A percentile compares a stretch with the other conserved stretches of the same genome.
Conservation (phyloP, 495 filamentous ascomycete species). For the Aspergillus incahuasiensis region DNA sequence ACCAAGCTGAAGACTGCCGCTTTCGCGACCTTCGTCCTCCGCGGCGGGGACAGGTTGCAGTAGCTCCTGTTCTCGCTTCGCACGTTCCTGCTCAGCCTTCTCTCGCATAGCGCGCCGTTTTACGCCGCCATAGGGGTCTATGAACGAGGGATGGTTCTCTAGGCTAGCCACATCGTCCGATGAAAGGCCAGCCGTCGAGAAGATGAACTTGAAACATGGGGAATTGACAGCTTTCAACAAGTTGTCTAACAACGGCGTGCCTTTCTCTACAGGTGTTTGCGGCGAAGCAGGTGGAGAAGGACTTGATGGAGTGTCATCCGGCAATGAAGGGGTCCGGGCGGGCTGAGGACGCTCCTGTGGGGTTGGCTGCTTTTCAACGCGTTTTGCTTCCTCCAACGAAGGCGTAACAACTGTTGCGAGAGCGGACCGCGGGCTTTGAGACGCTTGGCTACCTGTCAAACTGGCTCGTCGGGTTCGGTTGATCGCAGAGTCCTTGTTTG, state of each 20-base stretch:
- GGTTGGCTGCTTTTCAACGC: conserved; percentile 31
- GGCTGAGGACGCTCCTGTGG: conserved; percentile 25
- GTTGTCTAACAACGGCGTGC: conserved; percentile 39
- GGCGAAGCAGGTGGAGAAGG: conserved; percentile 18
- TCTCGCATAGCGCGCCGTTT: conserved; percentile 71
- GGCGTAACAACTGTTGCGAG: conserved; percentile 53
- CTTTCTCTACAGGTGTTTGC: conserved; percentile 20
- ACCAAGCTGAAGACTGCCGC: conserved; percentile 82
- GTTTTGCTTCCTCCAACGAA: conserved; percentile 35
- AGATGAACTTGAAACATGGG: conserved; percentile 58
- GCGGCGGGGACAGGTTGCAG: conserved; percentile 29
- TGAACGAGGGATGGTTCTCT: conserved; percentile 67
- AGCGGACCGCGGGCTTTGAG: conserved; percentile 72
- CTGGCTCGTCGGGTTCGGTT: conserved; percentile 67
- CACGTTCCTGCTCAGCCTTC: conserved; percentile 57
- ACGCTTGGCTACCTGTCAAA: conserved; percentile 69
- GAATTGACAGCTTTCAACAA: conserved; percentile 51
- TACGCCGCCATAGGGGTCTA: conserved; percentile 71
- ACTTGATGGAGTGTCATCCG: conserved; percentile 13
- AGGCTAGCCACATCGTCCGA: conserved; percentile 53
- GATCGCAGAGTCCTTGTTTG: conserved; percentile 64
- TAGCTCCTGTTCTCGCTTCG: conserved; percentile 56
- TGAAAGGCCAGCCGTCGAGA: conserved; percentile 47
- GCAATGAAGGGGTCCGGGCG: conserved; percentile 21
- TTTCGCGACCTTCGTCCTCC: conserved; percentile 61